Percentiles rank a stretch among this genome's conserved stretches.
These are phyloP conservation scores for Nakazawaea pomicola DNA, from an alignment of 805 yeast genomes.

Conservation along the genomic window DNA sequence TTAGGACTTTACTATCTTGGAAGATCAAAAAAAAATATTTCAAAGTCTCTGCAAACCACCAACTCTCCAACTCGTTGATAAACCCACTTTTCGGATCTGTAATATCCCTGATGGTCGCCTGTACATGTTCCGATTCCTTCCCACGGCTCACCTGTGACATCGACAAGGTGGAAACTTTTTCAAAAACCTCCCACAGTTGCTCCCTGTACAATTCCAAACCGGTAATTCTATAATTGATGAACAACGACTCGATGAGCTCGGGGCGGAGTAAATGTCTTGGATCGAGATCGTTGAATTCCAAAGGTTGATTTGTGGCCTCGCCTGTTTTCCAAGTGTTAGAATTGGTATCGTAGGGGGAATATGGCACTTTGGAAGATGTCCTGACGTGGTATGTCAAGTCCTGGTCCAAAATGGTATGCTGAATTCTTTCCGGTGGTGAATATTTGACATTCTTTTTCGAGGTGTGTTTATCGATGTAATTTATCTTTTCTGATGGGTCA, in stretches of 20 bases:
- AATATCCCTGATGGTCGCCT: constrained; percentile 17
- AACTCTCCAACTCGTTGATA: constrained; percentile 37
- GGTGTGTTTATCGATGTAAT: constrained; percentile 12
- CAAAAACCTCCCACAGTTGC: constrained; percentile 46
- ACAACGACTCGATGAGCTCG: constrained; percentile 57
- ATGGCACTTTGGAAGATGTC: constrained; percentile 7
- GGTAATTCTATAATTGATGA: constrained; percentile 53
- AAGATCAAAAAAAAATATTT: constrained; percentile 50
- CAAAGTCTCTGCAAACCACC: constrained; percentile 57
- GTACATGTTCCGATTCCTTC: constrained; percentile 7
- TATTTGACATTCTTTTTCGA: not conserved
- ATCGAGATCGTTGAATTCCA: constrained; percentile 24
- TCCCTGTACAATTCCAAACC: constrained; percentile 55
- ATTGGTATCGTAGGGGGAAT: not conserved
- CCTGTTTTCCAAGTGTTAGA: constrained; percentile 9
- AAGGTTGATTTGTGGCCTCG: constrained; percentile 7
- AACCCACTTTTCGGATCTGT: constrained; percentile 19
- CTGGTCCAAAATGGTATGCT: not conserved
- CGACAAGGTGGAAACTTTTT: constrained; percentile 27
- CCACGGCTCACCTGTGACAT: constrained; percentile 28
- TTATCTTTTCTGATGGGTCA: constrained; percentile 14
- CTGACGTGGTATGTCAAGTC: not conserved
- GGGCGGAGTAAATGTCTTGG: constrained; percentile 48
- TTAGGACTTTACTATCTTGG: constrained; percentile 35
- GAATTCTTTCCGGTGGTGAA: not conserved